A percentile compares a stretch with the other conserved stretches of the same genome.
Evolutionary conservation across 768 basidiomycete species (phyloP).

Genomic region (Hydnum rufescens): DNA sequence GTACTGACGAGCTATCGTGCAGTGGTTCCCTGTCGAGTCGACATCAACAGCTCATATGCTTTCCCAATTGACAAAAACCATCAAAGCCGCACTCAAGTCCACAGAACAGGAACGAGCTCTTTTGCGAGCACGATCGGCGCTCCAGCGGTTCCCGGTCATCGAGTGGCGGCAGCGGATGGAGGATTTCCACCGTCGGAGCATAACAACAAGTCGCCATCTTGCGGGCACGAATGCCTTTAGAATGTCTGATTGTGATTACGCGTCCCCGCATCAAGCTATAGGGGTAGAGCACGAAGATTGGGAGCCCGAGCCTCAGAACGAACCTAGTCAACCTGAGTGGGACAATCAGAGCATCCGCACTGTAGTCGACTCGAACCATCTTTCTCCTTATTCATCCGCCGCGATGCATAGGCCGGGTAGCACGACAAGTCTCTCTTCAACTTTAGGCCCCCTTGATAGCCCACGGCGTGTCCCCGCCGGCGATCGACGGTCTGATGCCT

Average conservation of each 20-base stretch:
- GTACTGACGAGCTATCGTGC: background rate
- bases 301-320: conserved; percentile 46
- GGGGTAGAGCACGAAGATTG: conserved; percentile 60
- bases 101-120: conserved; percentile 80
- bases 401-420: background rate
- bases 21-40: conserved; percentile 98
- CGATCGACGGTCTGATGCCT: background rate
- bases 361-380: background rate
- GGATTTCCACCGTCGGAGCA: conserved; percentile 81
- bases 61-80: conserved; percentile 83
- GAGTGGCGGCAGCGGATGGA: conserved; percentile 95
- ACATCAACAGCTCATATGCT: conserved; percentile 85
- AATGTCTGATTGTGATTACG: conserved; percentile 27
- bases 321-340: conserved; percentile 61
- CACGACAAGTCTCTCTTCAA: background rate
- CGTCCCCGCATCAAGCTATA: conserved; percentile 13
- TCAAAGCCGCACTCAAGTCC: conserved; percentile 85
- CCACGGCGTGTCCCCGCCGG: background rate
- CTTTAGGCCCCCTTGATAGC: background rate
- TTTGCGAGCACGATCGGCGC: conserved; percentile 78
- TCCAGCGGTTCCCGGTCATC: conserved; percentile 93
- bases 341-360: conserved; percentile 20
- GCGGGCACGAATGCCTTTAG: conserved; percentile 50
- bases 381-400: background rate
- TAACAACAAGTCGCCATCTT: conserved; percentile 41